phyloP scores from a whole-genome alignment of 148 eudicot species.

The Nepenthes mirabilis region DNA sequence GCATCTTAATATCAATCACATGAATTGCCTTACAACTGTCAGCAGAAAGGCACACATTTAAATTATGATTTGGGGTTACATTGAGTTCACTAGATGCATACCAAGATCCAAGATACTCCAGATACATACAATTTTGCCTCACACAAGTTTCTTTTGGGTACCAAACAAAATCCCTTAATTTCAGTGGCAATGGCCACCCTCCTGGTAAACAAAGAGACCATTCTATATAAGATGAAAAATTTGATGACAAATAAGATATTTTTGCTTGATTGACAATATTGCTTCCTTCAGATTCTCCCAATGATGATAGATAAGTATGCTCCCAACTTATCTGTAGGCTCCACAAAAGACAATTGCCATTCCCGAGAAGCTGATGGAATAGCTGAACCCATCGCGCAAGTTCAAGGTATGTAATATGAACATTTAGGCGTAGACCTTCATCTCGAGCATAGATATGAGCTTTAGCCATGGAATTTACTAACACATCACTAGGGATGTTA shows the following conservation, averaged over 20 bases:
- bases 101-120: conserved; percentile 53
- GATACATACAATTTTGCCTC: conserved; percentile 55
- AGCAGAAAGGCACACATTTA: conserved; percentile 11
- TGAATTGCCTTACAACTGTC: conserved; percentile 20
- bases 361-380: conserved; percentile 64
- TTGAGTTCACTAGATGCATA: conserved; percentile 24
- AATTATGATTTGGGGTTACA: conserved; percentile 11
- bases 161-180: conserved; percentile 43
- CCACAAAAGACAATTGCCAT: conserved; percentile 55
- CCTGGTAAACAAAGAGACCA: conserved; percentile 54
- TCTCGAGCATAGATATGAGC: conserved; percentile 66
- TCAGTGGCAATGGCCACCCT: conserved; percentile 78
- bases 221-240: conserved; percentile 16
- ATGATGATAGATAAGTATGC: conserved; percentile 79
- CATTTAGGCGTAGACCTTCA: conserved; percentile 35
- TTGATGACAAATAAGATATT: conserved; percentile 28
- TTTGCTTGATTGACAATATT: conserved; percentile 37
- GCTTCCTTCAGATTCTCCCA: conserved; percentile 64
- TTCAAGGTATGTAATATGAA: conserved; percentile 64
- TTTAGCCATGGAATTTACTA: conserved; percentile 75
- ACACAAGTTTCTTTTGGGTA: conserved; percentile 56
- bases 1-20: conserved; percentile 29
- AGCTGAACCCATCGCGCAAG: conserved; percentile 87
- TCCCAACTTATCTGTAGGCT: conserved; percentile 89
- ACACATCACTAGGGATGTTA: conserved; percentile 35